Base-by-base conservation (phyloP, 164 flowering plant species). In the Magnolia kwangsiensis region DNA sequence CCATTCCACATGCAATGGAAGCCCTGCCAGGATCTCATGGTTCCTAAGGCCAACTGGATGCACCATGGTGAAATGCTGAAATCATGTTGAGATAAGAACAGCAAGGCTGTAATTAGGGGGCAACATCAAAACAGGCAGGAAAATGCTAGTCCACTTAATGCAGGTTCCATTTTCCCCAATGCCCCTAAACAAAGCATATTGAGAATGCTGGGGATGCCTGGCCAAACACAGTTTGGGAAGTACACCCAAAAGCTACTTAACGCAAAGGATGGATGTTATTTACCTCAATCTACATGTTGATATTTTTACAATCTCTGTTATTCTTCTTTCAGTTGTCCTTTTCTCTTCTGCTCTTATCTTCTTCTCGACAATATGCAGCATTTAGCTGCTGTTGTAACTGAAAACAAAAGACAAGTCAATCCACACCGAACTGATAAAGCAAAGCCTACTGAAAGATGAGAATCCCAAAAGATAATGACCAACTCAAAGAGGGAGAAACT, bases 381-480 rank as follows among this genome's bases (percentile, higher is more conserved):
- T 78, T 86, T 63, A 92, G 75, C 84, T 86, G 92, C 75, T 90
- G 87, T 80, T 87, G 90, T 83, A 92, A 85, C 96, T 94, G 93
- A 37, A 73, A 67, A 73, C 1, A 7, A 65, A 51, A 73, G 58
- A 67, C 8, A 64, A 45, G 20, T 59, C 55, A 74, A 74, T 23
- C 50, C 45, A 72, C n/a, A 31, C 18, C 24, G 49, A 49, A 69
- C 9, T 10, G 18, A 29, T 11, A 67, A 67, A 24, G 8, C 10
- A 29, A 10, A 24, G 18, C 24, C 61, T 55, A 55, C 61, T 11
- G 13, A 55, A 55, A 16, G 16, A 55, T 55, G 18, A 55, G 13
- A 67, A 8, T 67, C 18, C 16, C 49, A 67, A 24, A 67, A 64
- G 21, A 64, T 2, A 4, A 59, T 59, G 63, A 59, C 4, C n/a